Evolutionary conservation across 257 asterid species (phyloP), one percentile per base, ranked within the genome.

Genomic region (Ilex aquifolium): DNA sequence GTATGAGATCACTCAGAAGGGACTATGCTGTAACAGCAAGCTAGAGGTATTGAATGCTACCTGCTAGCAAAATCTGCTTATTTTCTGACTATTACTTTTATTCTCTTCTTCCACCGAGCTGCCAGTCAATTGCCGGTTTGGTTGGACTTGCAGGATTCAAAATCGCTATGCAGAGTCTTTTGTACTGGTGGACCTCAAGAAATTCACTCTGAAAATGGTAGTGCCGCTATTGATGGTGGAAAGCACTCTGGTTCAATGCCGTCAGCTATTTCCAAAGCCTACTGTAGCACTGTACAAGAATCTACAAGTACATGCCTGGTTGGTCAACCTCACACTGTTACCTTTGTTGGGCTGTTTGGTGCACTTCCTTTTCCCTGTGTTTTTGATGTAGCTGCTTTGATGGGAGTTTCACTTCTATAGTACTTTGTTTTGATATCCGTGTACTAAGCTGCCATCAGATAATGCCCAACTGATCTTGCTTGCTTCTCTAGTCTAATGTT

Each of bases 71-170:
- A 53, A 53, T 56, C 42, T 56, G 10, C 53, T 39, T 55, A 65
- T 49, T 60, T 64, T 40, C 46, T 36, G 7, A 7, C 32, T 17
- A 54, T 31, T 56, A 56, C n/a, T 56, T 59, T 68, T 64, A 65
- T 67, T 72, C 7, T 61, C 62, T 15, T 53, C 42, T 36, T 71
- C 31, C 60, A 60, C 68, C 62, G 55, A 67, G 69, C 69, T 60
- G 68, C 74, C 31, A 73, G 63, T 72, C 29, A 71, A 44, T 63
- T 64, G 39, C 73, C 71, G 42, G 74, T 71, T 76, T 69, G 77
- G 67, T 76, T 77, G 79, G 77, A 68, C 69, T 57, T 80, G 86
- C 83, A 90, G 94, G 91, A 77, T 6, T 73, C 72, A 2, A 74
- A 65, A 70, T 72, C 63, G 40, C 72, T 86, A 7, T 89, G 94